Conservation (phyloP, 306 rosid genomes). For the Fragaria ananassa region DNA sequence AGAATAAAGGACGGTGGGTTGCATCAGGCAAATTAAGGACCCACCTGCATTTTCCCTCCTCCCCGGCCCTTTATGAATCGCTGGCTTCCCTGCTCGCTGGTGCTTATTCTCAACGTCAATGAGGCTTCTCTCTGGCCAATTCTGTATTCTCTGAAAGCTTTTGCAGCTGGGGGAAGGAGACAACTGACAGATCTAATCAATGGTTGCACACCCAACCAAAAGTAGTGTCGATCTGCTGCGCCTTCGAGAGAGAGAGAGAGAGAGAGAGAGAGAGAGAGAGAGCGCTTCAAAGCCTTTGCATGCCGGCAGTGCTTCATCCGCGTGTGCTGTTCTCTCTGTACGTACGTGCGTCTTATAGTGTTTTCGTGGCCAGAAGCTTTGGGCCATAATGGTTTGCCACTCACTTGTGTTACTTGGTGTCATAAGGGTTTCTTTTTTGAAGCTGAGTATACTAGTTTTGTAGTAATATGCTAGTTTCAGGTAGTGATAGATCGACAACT, state of each 20-base stretch:
- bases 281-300: neutral
- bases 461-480: neutral
- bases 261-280: neutral
- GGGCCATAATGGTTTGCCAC: neutral
- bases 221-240: neutral
- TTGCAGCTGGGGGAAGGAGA: conserved; percentile 10
- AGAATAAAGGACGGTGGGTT: conserved; percentile 20
- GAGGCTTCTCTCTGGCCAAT: conserved; percentile 6
- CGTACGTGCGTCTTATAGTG: conserved; percentile 7
- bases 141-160: neutral
- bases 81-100: conserved; percentile 3
- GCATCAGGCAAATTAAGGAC: conserved; percentile 16
- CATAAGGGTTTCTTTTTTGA: neutral
- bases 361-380: conserved; percentile 1
- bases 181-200: conserved; percentile 25
- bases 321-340: conserved; percentile 17
- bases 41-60: conserved; percentile 16
- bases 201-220: conserved; percentile 20
- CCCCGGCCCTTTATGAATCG: neutral
- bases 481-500: neutral
- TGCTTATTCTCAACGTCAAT: conserved; percentile 16
- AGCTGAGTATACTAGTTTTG: neutral
- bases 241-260: neutral
- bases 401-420: neutral
- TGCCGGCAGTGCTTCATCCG: conserved; percentile 19